Percentiles rank a stretch among this genome's conserved stretches.
Conservation (phyloP, 306 rosid species). For the Quillaja saponaria region DNA sequence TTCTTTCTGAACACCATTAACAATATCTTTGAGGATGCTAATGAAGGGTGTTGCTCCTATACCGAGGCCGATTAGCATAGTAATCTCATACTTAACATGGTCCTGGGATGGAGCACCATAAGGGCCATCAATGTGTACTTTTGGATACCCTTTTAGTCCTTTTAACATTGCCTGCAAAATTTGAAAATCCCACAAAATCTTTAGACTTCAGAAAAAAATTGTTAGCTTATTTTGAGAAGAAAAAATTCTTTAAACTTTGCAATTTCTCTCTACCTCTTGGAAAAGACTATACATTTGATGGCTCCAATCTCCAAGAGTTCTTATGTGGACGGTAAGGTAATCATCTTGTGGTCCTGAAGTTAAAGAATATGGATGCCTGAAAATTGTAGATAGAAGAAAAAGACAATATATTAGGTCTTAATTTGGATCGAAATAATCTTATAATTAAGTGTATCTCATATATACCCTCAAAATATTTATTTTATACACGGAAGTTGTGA, state of each 20-base stretch:
- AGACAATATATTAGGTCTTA: too few relatives aligned
- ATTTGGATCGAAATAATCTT: too few relatives aligned
- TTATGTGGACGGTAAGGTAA: conserved; percentile 76
- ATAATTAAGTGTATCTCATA: too few relatives aligned
- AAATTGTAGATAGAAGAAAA: conserved; percentile 29
- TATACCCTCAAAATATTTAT: too few relatives aligned
- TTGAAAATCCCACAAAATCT: conserved; percentile 1
- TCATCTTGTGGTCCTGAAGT: conserved; percentile 88
- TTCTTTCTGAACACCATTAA: conserved; percentile 34
- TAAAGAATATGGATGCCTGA: conserved; percentile 94
- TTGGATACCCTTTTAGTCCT: conserved; percentile 50
- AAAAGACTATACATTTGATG: conserved; percentile 61
- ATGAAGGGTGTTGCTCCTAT: conserved; percentile 93
- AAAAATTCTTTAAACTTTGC: neutral
- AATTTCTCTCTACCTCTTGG: conserved; percentile 60
- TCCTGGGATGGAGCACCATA: conserved; percentile 90
- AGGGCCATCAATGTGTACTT: conserved; percentile 82
- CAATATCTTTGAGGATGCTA: conserved; percentile 80
- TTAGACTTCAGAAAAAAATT: conserved; percentile 9
- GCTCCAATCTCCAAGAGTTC: conserved; percentile 92
- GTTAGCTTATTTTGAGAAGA: neutral
- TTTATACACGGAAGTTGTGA: too few relatives aligned
- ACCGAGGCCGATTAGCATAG: conserved; percentile 81
- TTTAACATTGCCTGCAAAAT: conserved; percentile 52
- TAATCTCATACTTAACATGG: conserved; percentile 71